Base-by-base conservation (phyloP, 805 yeast species). In the Ogataea allantospora region DNA sequence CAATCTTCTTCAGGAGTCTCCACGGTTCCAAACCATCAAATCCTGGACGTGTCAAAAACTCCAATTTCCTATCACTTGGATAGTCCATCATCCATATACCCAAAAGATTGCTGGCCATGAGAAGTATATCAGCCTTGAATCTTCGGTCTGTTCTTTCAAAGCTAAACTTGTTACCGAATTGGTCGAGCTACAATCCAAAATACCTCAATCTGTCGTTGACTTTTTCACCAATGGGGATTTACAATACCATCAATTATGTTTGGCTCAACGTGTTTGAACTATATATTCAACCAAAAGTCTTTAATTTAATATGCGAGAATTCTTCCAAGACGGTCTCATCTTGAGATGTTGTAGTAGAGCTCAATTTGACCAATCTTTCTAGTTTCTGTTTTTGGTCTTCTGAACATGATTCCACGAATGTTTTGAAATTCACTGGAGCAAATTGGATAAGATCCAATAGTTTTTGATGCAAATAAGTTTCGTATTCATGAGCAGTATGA, bases 351-450 rank as follows among this genome's bases (percentile, higher is more conserved):
- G 38, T 41, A 35, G 40, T 31, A 29, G 53, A 46, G 24, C 16
- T 30, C 16, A 53, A 35, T 45, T 72, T 65, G 35, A 73, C 71
- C 57, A 78, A 47, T 22, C 51, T 54, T 55, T 77, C 71, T 28
- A 79, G 54, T 22, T 62, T 34, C 15, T 33, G 32, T 53, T 68
- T 66, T 47, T 78, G 80, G 0, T 58, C 60, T 0, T 48, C 57
- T 21, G 62, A 62, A 12, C 80, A 55, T 10, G 30, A 25, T 2
- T 52, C 56, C 10, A 80, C 65, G 3, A 70, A 73, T 0, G 32
- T 27, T 45, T 80, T 81, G 62, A 82, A 81, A 7, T 63, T 53
- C 2, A 53, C 60, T 0, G 79, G 66, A 40, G 68, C 63, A 33
- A 68, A 53, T 11, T 63, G 59, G 11, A 79, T 65, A 39, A 83